phyloP scores from a whole-genome alignment of 2,329 filamentous ascomycete species.

The Thermothelomyces thermophilus region DNA sequence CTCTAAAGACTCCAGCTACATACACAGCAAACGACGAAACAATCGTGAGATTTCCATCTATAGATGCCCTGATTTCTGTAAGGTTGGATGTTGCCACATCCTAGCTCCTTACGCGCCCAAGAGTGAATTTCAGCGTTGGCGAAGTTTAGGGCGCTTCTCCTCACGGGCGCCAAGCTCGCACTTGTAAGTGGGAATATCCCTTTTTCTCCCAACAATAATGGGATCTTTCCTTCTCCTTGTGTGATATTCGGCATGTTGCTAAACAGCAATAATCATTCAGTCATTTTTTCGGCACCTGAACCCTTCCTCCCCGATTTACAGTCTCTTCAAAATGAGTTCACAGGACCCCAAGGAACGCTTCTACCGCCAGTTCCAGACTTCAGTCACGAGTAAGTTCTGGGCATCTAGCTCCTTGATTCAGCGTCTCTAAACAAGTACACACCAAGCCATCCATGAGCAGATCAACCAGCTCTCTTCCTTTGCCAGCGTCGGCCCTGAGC shows the following conservation, averaged over 20 bases:
- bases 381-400: constrained; percentile 58
- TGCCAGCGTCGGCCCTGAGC: constrained; percentile 62
- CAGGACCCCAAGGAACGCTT: constrained; percentile 67
- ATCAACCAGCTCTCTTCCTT: constrained; percentile 62
- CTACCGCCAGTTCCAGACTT: constrained; percentile 74
- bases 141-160: not conserved
- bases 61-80: no score
- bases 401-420: not conserved
- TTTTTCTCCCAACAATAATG: no score
- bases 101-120: no score
- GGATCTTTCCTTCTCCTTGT: no score
- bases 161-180: not conserved
- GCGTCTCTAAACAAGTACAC: not conserved
- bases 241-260: no score
- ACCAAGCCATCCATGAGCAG: constrained; percentile 64
- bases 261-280: not conserved
- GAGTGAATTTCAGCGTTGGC: no score
- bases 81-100: no score
- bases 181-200: no score
- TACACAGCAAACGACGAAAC: not conserved
- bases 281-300: not conserved
- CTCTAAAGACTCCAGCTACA: not conserved
- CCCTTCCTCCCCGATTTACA: not conserved
- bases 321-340: not conserved
- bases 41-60: not conserved